A percentile compares a stretch with the other conserved stretches of the same genome.
Conservation (phyloP, 2,329 filamentous ascomycete species). For the Fusarium secorum region DNA sequence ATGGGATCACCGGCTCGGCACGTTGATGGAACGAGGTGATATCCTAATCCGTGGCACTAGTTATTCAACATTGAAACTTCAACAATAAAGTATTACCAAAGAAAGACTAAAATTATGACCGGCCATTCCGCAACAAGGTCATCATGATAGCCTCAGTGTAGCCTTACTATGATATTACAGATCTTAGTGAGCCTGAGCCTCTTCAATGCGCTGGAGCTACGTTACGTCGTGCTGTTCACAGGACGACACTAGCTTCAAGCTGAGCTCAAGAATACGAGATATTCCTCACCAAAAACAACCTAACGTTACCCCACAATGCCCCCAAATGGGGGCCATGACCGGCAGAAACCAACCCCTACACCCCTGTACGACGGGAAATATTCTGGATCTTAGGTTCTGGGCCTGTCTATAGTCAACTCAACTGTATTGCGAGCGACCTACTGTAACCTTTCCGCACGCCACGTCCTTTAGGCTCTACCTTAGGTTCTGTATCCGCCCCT, state of each 20-base stretch:
- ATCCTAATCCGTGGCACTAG: background rate
- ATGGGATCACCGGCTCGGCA: slow-evolving; percentile 7
- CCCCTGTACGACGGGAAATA: slow-evolving; percentile 22
- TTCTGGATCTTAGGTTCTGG: slow-evolving; percentile 28
- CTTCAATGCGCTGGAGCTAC: slow-evolving; percentile 9
- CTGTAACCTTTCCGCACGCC: background rate
- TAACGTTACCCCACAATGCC: slow-evolving; percentile 32
- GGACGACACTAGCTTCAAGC: slow-evolving; percentile 14
- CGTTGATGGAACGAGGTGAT: slow-evolving; percentile 14
- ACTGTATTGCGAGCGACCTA: background rate
- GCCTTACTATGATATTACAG: background rate
- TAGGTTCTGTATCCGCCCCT: slow-evolving; percentile 15
- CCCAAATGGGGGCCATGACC: slow-evolving; percentile 16
- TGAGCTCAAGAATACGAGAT: slow-evolving; percentile 35
- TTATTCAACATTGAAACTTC: background rate
- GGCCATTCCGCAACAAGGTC: slow-evolving; percentile 2
- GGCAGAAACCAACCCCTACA: background rate
- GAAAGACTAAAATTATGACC: background rate
- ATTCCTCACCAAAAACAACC: slow-evolving; percentile 13
- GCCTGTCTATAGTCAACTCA: background rate
- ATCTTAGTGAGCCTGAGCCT: background rate
- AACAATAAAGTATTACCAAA: background rate
- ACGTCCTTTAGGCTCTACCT: background rate
- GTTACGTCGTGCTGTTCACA: slow-evolving; percentile 20
- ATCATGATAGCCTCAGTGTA: background rate